These are phyloP conservation scores for Novymonas esmeraldas DNA, from an alignment of 208 protist genomes.

Conservation along the genomic window DNA sequence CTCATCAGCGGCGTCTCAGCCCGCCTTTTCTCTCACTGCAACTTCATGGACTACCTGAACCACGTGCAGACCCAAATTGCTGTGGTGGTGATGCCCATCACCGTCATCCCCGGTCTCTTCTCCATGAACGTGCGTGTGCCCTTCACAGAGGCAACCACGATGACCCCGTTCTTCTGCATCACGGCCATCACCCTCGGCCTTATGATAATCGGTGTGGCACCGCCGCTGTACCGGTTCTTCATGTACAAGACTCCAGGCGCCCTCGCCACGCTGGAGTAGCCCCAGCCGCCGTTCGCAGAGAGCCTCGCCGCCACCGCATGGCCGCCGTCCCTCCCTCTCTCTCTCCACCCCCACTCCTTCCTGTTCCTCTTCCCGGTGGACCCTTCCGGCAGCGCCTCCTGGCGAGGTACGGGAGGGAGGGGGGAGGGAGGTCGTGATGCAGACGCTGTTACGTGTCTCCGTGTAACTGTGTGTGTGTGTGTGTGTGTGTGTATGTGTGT, in stretches of 20 bases:
- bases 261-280: constrained; percentile 52
- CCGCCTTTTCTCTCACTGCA: constrained; percentile 77
- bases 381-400: too few species aligned
- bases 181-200: constrained; percentile 45
- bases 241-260: constrained; percentile 63
- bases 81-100: constrained; percentile 78
- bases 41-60: constrained; percentile 88
- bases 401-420: too few species aligned
- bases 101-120: constrained; percentile 73
- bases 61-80: constrained; percentile 76
- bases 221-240: constrained; percentile 51
- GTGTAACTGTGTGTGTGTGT: background rate
- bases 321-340: too few species aligned
- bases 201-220: constrained; percentile 42
- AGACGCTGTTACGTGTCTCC: background rate
- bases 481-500: background rate
- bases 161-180: constrained; percentile 56
- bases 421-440: background rate
- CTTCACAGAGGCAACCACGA: constrained; percentile 41
- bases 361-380: too few species aligned
- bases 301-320: too few species aligned
- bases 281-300: too few species aligned
- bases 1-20: constrained; percentile 81
- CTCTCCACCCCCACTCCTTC: too few species aligned
- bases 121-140: constrained; percentile 77